Conservation (phyloP, 2,329 filamentous ascomycete genomes). For the Colletotrichum sp. region DNA sequence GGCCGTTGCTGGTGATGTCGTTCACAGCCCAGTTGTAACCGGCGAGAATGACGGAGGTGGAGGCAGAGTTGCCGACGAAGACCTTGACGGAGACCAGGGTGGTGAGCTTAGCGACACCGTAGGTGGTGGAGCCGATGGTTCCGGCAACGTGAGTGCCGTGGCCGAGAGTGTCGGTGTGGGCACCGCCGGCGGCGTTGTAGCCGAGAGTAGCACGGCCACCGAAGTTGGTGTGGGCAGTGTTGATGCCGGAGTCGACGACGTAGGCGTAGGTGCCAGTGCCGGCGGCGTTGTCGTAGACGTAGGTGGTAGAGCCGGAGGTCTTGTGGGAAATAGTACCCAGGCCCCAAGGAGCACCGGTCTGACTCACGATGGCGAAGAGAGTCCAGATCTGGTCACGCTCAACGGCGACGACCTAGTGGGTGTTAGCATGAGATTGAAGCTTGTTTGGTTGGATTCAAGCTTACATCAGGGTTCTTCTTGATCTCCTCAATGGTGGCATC, state of each 20-base stretch:
- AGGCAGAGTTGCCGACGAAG: conserved; percentile 35
- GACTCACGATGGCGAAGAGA: conserved; percentile 32
- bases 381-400: conserved; percentile 33
- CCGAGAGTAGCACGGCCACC: conserved; percentile 45
- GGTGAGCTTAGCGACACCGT: conserved; percentile 50
- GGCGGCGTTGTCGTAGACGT: conserved; percentile 45
- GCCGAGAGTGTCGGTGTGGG: conserved; percentile 41
- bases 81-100: conserved; percentile 51
- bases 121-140: conserved; percentile 47
- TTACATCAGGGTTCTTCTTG: conserved; percentile 42
- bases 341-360: conserved; percentile 45
- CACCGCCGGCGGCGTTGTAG: conserved; percentile 39
- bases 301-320: conserved; percentile 36
- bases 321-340: conserved; percentile 49
- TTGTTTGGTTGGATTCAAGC: not conserved
- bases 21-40: conserved; percentile 48
- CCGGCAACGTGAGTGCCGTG: conserved; percentile 55
- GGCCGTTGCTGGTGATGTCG: conserved; percentile 46
- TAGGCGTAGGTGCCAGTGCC: conserved; percentile 52
- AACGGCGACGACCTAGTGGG: conserved; percentile 34
- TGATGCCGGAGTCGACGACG: conserved; percentile 61
- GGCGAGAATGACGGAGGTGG: conserved; percentile 33
- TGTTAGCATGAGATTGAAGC: not conserved
- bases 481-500: conserved; percentile 44
- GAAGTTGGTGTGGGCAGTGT: conserved; percentile 48